These are phyloP conservation scores for Chrysoporthe puriensis DNA, from an alignment of 2,329 filamentous ascomycete genomes.

Conservation along the genomic window DNA sequence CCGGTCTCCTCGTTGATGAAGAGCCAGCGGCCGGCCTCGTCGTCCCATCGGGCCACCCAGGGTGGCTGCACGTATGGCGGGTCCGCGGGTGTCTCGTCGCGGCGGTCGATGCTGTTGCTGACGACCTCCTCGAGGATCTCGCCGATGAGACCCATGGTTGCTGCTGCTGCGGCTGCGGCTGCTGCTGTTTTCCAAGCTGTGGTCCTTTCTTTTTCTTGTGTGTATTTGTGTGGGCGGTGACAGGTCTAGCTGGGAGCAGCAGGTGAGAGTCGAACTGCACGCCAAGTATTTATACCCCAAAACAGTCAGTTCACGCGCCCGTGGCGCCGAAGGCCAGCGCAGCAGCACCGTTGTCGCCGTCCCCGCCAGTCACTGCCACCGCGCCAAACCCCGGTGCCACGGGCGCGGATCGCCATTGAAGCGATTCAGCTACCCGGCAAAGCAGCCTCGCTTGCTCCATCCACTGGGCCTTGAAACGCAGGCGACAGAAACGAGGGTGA, in stretches of 20 bases:
- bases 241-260: background rate
- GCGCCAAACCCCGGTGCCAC: background rate
- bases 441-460: conserved; percentile 4
- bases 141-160: conserved; percentile 21
- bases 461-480: conserved; percentile 1
- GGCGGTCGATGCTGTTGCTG: conserved; percentile 14
- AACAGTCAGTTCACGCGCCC: background rate
- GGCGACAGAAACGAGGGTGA: background rate
- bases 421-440: background rate
- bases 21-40: conserved; percentile 24
- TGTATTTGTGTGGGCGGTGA: background rate
- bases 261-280: too few relatives aligned
- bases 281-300: background rate
- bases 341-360: conserved; percentile 9
- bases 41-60: conserved; percentile 23
- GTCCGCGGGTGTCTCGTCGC: conserved; percentile 17
- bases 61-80: conserved; percentile 24
- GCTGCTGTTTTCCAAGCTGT: too few relatives aligned
- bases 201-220: background rate
- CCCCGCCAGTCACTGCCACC: background rate
- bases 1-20: conserved; percentile 26
- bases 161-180: too few relatives aligned
- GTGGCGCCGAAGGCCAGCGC: background rate
- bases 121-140: conserved; percentile 21
- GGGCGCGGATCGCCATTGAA: background rate